phyloP scores from a whole-genome alignment of 2,329 filamentous ascomycete species.

The Aspergillus felis region DNA sequence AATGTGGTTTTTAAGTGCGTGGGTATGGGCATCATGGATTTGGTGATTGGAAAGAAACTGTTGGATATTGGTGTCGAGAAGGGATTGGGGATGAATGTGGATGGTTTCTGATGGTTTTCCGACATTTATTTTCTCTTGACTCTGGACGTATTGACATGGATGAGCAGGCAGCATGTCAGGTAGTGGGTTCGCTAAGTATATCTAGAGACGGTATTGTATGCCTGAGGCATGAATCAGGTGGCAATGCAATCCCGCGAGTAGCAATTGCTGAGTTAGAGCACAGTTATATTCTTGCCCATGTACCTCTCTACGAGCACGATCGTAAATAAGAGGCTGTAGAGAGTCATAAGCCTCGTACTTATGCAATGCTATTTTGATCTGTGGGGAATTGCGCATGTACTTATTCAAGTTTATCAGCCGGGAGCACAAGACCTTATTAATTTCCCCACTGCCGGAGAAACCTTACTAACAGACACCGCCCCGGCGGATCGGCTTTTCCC shows the following conservation, averaged over 20 bases:
- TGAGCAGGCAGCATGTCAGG: background rate
- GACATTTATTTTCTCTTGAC: background rate
- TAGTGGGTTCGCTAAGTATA: background rate
- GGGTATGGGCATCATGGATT: constrained; percentile 50
- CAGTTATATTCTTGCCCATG: no score
- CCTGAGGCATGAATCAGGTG: background rate
- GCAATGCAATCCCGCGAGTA: background rate
- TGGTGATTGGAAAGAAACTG: constrained; percentile 43
- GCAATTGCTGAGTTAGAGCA: background rate
- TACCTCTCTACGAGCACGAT: background rate
- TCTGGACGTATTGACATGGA: background rate
- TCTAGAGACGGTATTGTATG: background rate
- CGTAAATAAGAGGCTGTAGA: background rate
- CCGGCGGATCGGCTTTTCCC: background rate
- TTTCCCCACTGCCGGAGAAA: background rate
- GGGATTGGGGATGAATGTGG: constrained; percentile 32
- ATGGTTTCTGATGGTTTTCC: constrained; percentile 30
- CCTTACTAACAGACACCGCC: background rate
- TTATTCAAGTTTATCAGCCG: background rate
- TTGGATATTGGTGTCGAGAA: constrained; percentile 33
- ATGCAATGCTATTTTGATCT: background rate
- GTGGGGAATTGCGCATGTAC: background rate
- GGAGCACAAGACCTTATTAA: background rate
- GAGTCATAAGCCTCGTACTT: background rate
- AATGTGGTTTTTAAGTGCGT: constrained; percentile 51